Evolutionary conservation across 202 grass and related monocot species (phyloP).

Genomic region (Schoenoplectus triqueter): DNA sequence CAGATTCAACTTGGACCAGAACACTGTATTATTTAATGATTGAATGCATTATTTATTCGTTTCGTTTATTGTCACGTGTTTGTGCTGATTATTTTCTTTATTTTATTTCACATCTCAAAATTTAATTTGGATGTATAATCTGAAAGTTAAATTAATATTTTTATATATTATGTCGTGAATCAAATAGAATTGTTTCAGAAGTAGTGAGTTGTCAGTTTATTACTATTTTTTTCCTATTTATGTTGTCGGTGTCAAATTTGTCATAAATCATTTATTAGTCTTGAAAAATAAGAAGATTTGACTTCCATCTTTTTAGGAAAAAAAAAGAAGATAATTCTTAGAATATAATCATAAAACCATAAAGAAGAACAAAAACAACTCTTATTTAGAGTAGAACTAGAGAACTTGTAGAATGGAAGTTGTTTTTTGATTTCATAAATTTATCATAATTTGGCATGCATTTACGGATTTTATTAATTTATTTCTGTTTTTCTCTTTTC

Average conservation of each 20-base stretch:
- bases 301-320: background rate
- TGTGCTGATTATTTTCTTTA: background rate
- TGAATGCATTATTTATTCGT: background rate
- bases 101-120: too few species aligned
- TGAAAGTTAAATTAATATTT: too few species aligned
- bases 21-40: background rate
- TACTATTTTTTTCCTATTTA: too few species aligned
- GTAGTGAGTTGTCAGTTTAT: too few species aligned
- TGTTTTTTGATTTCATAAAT: background rate
- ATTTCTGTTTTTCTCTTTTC: background rate
- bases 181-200: too few species aligned
- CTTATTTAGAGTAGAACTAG: background rate
- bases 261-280: background rate
- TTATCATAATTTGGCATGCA: background rate
- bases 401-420: background rate
- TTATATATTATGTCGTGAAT: too few species aligned
- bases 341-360: background rate
- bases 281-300: background rate
- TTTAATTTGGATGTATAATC: too few species aligned
- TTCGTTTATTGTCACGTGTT: background rate
- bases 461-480: background rate
- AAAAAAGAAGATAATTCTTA: background rate
- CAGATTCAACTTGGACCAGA: background rate
- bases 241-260: too few species aligned
- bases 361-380: background rate